Conservation (phyloP, 116 monocot genomes). For the Zostera marina region DNA sequence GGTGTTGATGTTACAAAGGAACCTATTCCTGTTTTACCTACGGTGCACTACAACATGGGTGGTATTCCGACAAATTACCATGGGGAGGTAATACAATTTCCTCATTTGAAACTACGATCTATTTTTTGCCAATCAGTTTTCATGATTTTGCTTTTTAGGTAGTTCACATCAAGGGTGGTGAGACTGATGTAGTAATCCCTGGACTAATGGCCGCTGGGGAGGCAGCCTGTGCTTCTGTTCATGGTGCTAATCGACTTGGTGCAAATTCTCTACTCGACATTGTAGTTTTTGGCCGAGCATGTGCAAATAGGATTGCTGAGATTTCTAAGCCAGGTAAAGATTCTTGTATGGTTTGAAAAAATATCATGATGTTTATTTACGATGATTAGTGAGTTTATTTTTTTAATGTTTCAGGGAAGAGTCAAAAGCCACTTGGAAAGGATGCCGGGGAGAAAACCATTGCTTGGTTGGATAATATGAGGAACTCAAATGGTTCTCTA, state of each 20-base stretch:
- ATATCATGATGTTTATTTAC: no score
- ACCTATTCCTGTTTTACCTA: constrained; percentile 81
- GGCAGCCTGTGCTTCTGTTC: constrained; percentile 77
- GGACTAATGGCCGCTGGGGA: constrained; percentile 81
- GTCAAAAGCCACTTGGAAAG: constrained; percentile 64
- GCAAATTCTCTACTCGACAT: constrained; percentile 98
- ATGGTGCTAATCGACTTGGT: constrained; percentile 97
- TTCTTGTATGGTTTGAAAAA: neutral
- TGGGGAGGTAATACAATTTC: constrained; percentile 35
- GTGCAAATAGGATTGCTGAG: constrained; percentile 90
- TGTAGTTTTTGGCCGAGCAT: constrained; percentile 98
- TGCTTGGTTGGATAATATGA: constrained; percentile 80
- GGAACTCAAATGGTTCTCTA: constrained; percentile 81
- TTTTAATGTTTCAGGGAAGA: constrained; percentile 34
- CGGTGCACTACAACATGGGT: constrained; percentile 90
- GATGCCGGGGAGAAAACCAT: constrained; percentile 86
- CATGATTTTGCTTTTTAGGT: constrained; percentile 25
- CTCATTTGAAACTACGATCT: neutral
- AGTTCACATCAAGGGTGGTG: constrained; percentile 49
- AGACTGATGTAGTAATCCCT: constrained; percentile 56
- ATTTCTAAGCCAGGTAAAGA: constrained; percentile 65
- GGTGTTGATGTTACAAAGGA: constrained; percentile 91
- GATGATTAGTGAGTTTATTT: neutral
- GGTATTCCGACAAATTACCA: constrained; percentile 80
- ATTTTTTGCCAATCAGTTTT: neutral